Percentiles rank a stretch among this genome's conserved stretches.
These are phyloP conservation scores for Eucalyptus rudis DNA, from an alignment of 345 rosid species.

Conservation along the genomic window DNA sequence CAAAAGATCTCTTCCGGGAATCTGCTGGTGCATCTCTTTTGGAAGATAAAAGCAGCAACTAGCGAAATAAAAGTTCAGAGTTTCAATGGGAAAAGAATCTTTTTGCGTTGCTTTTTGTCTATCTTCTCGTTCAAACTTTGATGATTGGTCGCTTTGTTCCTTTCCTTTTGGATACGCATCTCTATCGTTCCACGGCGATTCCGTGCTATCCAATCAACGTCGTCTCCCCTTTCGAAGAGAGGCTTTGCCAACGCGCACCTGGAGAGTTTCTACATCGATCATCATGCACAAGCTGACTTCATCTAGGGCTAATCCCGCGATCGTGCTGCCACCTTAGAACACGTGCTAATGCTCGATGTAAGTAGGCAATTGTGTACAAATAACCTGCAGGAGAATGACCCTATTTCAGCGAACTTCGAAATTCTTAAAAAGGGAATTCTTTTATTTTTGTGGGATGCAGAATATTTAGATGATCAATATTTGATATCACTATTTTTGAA, in stretches of 20 bases:
- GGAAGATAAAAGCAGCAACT: not conserved
- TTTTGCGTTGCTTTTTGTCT: not conserved
- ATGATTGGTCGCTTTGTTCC: not conserved
- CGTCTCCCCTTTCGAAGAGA: not conserved
- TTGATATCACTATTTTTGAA: accelerated
- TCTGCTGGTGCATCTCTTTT: not conserved
- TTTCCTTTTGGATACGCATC: not conserved
- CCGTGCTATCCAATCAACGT: not conserved
- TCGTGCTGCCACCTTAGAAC: not conserved
- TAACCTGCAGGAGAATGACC: not conserved
- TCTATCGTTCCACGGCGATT: not conserved
- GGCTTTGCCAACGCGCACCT: not conserved
- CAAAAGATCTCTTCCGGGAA: not conserved
- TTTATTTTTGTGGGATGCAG: no score
- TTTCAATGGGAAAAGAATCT: not conserved
- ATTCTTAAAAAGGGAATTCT: not conserved
- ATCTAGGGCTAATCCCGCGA: not conserved
- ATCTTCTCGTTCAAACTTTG: not conserved
- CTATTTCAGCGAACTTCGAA: not conserved
- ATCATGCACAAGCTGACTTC: not conserved
- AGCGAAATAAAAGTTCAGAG: accelerated
- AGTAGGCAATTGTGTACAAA: not conserved
- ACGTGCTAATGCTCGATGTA: not conserved
- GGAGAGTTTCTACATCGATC: not conserved
- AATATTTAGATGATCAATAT: not conserved